Evolutionary conservation across 148 eudicot genomes (phyloP).

Genomic region (Cornus suecica): DNA sequence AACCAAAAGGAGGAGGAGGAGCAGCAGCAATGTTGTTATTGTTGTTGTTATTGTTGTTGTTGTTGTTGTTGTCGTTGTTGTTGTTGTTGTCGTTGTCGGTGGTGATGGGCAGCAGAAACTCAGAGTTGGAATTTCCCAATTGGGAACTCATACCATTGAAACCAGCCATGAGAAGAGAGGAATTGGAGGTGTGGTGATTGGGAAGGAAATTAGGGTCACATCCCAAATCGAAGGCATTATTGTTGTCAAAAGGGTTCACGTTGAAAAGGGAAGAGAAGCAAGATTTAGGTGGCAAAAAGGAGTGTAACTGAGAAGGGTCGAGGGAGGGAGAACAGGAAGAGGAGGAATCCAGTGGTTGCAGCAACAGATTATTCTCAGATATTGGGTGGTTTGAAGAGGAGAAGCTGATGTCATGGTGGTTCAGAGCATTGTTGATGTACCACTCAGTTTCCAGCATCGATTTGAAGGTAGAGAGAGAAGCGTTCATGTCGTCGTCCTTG

Average conservation of each 20-base stretch:
- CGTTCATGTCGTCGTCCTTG: constrained; percentile 5
- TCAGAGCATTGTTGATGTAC: constrained; percentile 21
- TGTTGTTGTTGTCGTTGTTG: no score
- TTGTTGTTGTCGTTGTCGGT: neutral
- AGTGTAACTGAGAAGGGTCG: constrained; percentile 25
- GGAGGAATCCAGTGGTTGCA: constrained; percentile 21
- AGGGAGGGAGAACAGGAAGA: constrained; percentile 25
- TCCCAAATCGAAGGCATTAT: constrained; percentile 30
- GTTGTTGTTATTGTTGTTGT: no score
- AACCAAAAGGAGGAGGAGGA: neutral
- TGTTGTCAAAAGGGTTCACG: constrained; percentile 19
- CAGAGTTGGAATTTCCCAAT: neutral
- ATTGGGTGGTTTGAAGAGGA: constrained; percentile 5
- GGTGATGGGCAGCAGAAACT: neutral
- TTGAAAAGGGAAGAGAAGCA: constrained; percentile 20
- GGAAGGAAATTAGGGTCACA: constrained; percentile 24
- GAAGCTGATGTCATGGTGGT: neutral
- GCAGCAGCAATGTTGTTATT: no score
- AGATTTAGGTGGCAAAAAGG: constrained; percentile 18
- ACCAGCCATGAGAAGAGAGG: constrained; percentile 23
- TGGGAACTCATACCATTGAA: constrained; percentile 9
- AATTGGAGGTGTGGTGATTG: constrained; percentile 22
- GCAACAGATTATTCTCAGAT: constrained; percentile 4
- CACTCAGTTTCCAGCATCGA: constrained; percentile 41
- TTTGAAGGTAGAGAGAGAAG: constrained; percentile 29